Base-by-base conservation (phyloP, 164 flowering plant genomes). In the Stephania yunnanensis region DNA sequence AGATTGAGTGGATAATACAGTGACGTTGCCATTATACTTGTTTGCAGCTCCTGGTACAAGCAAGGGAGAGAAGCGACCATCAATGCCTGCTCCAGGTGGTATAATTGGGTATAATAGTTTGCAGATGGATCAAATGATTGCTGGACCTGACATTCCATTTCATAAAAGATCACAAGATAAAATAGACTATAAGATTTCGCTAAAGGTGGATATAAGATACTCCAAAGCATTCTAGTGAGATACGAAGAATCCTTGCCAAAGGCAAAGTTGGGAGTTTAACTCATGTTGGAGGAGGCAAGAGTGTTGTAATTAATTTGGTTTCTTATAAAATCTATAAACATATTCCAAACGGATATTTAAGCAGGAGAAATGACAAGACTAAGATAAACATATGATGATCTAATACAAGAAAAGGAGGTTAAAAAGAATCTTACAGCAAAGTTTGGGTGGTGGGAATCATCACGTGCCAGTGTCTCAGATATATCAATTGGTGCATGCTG, bases 31-130 rank as follows among this genome's bases (percentile, higher is more conserved):
- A 85, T 85, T 90, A 79, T 87, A 89, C 82, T 89, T 92, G 77
- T 89, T 61, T 9, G 87, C 82, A 78, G 87, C 84, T 71, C 89
- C 95, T 75, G 90, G 82, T 63, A 86, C 52, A 76, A 82, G 85
- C 74, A 92, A 88, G 48, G 95, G 97, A 73, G 97, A 91, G 77
- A 87, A 78, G 70, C 94, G 93, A 46, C 90, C 94, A 84, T 92
- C 94, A 78, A 78, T 82, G 75, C 91, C 93, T 72, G 86, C 69
- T 75, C 86, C 86, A 19, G 95, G 84, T 19, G 88, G 78, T 90
- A 92, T 68, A 86, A 84, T 77, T 89, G 98, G 44, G 91, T 87
- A 82, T 90, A 91, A 75, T 86, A 92, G 80, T 83, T 89, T 70
- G 91, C 68, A 20, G 81, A 79, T 44, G 89, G 90, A 78, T 92